Base-by-base conservation (phyloP, 306 rosid species). In the Biancaea sappan region DNA sequence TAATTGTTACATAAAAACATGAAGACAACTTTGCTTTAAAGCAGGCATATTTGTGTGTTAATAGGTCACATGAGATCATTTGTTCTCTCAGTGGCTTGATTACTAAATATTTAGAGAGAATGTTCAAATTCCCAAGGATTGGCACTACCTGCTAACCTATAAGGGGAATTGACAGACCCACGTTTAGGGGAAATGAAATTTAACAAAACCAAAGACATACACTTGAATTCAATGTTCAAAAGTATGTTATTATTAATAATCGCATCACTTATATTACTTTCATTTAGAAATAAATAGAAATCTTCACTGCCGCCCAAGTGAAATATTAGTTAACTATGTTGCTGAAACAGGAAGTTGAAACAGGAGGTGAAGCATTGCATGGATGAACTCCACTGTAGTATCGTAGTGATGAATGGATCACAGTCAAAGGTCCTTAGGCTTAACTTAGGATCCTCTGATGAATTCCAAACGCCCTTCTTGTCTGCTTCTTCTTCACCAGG, bases 341-440 rank as follows among this genome's bases (percentile, higher is more conserved):
- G 59, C 15, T 80, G 81, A 75, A 81, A 82, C 95, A 94, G 98
- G 85, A 94, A 90, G 80, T 44, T 94, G 82, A 94, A 91, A 82
- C 97, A 94, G 77, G 97, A 94, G 79, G 81, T 82, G 76, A 91
- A 88, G 86, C 90, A 82, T 73, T 94, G 98, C 82, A 62, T 90
- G 86, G 96, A 94, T 62, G 95, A 91, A 84, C 87, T 94, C 25
- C 75, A 69, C 65, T 94, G 98, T 85, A 94, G 91, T 80, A 88
- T 94, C 50, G 98, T 90, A 43, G 85, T 81, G 73, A 90, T 94
- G 95, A 88, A 84, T 26, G 96, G 97, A 16, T 77, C 92, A 54
- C 79, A 86, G 71, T 90, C 98, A 46, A 91, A 94, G 80, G 88
- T 94, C 67, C 88, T 86, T 62, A 84, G 96, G 82, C 98, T 94